These are phyloP conservation scores for Sphagnurus paluster DNA, from an alignment of 1,284 basidiomycete genomes.

Conservation along the genomic window DNA sequence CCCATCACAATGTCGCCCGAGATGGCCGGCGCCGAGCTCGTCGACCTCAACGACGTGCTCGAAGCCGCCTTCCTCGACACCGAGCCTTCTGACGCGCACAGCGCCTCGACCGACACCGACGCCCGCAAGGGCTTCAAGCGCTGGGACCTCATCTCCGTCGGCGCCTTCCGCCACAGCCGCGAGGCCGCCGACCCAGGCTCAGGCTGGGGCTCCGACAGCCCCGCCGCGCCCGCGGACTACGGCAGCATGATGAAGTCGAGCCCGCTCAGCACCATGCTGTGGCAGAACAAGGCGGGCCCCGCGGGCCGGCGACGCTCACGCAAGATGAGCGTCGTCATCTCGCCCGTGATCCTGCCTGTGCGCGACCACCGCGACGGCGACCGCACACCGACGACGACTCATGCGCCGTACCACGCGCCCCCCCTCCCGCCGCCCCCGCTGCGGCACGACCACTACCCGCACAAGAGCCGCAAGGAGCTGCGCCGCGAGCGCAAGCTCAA, in stretches of 20 bases:
- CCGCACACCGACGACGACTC: slow-evolving; percentile 47
- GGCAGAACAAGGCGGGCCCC: slow-evolving; percentile 43
- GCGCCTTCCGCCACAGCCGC: slow-evolving; percentile 68
- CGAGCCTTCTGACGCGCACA: slow-evolving; percentile 41
- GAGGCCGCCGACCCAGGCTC: slow-evolving; percentile 41
- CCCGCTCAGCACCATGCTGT: slow-evolving; percentile 57
- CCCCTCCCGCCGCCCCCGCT: slow-evolving; percentile 21
- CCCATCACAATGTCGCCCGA: slow-evolving; percentile 30
- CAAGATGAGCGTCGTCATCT: slow-evolving; percentile 39
- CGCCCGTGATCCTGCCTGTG: slow-evolving; percentile 54
- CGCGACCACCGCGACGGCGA: slow-evolving; percentile 61
- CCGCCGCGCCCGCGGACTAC: slow-evolving; percentile 26
- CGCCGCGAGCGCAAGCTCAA: slow-evolving; percentile 64
- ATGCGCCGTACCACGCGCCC: slow-evolving; percentile 26
- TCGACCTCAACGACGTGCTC: slow-evolving; percentile 80
- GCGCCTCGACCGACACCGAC: slow-evolving; percentile 21
- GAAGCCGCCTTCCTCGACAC: slow-evolving; percentile 69
- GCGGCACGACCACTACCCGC: slow-evolving; percentile 27
- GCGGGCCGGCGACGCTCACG: slow-evolving; percentile 23
- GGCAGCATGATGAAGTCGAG: slow-evolving; percentile 52
- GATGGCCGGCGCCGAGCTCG: slow-evolving; percentile 47
- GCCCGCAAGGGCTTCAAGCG: slow-evolving; percentile 47
- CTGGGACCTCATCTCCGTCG: slow-evolving; percentile 76
- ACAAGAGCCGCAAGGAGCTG: slow-evolving; percentile 56
- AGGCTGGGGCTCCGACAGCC: slow-evolving; percentile 36